Evolutionary conservation across 768 basidiomycete genomes (phyloP).

Genomic region (Kwoniella pini): DNA sequence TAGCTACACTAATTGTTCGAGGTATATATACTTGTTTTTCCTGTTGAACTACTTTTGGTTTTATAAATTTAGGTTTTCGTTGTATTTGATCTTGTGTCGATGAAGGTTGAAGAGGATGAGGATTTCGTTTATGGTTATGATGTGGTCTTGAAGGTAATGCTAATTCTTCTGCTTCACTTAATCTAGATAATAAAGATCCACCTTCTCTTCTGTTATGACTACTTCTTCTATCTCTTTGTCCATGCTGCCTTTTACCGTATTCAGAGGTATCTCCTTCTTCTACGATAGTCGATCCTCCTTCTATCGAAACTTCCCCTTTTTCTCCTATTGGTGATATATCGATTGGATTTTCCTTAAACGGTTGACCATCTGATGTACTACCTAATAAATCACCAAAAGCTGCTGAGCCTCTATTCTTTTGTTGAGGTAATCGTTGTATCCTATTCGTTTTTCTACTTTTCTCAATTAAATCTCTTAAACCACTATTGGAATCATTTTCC

Average conservation of each 20-base stretch:
- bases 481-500: background rate
- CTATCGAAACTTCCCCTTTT: background rate
- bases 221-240: slow-evolving; percentile 2
- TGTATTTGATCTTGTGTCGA: too few relatives aligned
- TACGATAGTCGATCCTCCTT: background rate
- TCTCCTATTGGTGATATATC: background rate
- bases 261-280: background rate
- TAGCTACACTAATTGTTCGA: slow-evolving; percentile 42
- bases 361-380: background rate
- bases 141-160: slow-evolving; percentile 13
- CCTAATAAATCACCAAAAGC: slow-evolving; percentile 18
- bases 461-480: slow-evolving; percentile 9
- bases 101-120: background rate
- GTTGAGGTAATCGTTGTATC: background rate
- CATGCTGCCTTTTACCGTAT: slow-evolving; percentile 1
- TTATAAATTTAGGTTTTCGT: slow-evolving; percentile 15
- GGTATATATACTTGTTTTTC: slow-evolving; percentile 53
- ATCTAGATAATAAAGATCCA: slow-evolving; percentile 17
- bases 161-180: slow-evolving; percentile 17
- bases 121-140: slow-evolving; percentile 7
- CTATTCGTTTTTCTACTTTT: slow-evolving; percentile 10
- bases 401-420: slow-evolving; percentile 3
- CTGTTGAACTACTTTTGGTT: slow-evolving; percentile 23
- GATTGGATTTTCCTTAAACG: too few relatives aligned
- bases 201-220: slow-evolving; percentile 1